Evolutionary conservation across 1,284 basidiomycete genomes (phyloP), one percentile per base, ranked within the genome.

Genomic region (Kalmanozyma brasiliensis): DNA sequence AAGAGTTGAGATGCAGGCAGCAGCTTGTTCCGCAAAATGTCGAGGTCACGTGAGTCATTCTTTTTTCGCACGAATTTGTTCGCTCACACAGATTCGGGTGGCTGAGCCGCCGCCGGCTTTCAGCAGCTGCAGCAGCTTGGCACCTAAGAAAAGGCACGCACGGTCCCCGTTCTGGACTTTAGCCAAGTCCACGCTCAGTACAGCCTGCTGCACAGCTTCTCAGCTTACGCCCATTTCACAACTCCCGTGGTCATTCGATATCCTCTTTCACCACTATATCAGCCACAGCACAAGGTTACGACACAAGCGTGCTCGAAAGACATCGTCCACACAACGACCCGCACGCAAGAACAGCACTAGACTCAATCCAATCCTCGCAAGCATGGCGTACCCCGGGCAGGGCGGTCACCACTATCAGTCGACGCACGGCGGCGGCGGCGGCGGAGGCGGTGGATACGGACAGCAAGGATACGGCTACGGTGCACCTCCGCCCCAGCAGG

Each of bases 351-450:
- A 29, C 30, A 19, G 14, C 26, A 17, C 32, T 34, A 33, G 9
- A 24, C 52, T 16, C 37, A 34, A 20, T 20, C 13, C 44, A 29
- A 40, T 5, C 23, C 23, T 17, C 7, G 22, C 26, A 36, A 48
- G 20, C 13, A 78, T 78, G 76, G 59, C 76, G 30, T 78, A 74
- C 24, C 76, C 76, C 36, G 76, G 76, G 20, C 65, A 74, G 40
- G 64, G 67, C 52, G 74, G 73, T 29, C 70, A 73, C 22, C 73
- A 77, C 36, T 76, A 77, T 22, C 76, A 77, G 32, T 42, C 62
- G 37, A 41, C 30, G 16, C 69, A 66, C 29, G 62, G 52, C 33
- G 63, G 63, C 14, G 73, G 70, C 0, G 74, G 70, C 33, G 64
- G 64, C 34, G 56, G 47, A 9, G 56, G 46, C 22, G 65, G 69